Evolutionary conservation across 176 grass and related monocot species (phyloP).

Genomic region (Neostapfia colusana): DNA sequence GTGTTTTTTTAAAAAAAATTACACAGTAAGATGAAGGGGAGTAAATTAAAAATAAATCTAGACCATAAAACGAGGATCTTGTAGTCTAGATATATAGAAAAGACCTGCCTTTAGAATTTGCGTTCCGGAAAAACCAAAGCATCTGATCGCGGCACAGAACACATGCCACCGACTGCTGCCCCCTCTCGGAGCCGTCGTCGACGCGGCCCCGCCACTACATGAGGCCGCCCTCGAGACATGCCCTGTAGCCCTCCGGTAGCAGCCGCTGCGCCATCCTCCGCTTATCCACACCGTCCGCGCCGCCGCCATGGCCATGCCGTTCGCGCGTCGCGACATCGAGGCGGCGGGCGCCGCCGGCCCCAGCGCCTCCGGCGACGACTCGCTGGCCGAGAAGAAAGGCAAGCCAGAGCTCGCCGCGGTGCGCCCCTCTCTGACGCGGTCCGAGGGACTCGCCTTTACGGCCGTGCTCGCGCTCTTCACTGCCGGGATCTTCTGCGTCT

Average conservation of each 20-base stretch:
- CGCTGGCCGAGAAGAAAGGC: slow-evolving; percentile 61
- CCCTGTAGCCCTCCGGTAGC: slow-evolving; percentile 35
- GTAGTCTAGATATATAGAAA: too few relatives aligned
- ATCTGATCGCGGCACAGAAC: slow-evolving; percentile 28
- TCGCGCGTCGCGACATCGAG: slow-evolving; percentile 70
- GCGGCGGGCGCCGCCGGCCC: slow-evolving; percentile 35
- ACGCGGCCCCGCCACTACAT: slow-evolving; percentile 23
- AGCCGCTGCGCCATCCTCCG: slow-evolving; percentile 1
- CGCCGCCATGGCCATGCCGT: slow-evolving; percentile 41
- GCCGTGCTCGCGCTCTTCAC: slow-evolving; percentile 69
- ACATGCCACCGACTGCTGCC: slow-evolving; percentile 3
- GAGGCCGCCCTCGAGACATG: slow-evolving; percentile 44
- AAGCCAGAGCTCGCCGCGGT: slow-evolving; percentile 44
- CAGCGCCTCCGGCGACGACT: slow-evolving; percentile 43
- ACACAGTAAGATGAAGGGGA: too few relatives aligned
- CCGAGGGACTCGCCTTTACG: slow-evolving; percentile 61
- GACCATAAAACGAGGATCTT: too few relatives aligned
- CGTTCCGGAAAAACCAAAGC: not conserved
- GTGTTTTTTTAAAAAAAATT: too few relatives aligned
- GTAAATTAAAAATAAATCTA: too few relatives aligned
- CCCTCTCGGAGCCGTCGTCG: slow-evolving; percentile 5
- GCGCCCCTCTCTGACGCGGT: slow-evolving; percentile 61
- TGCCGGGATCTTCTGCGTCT: slow-evolving; percentile 90
- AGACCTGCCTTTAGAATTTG: too few relatives aligned
- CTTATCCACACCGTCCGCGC: not conserved